Evolutionary conservation across 83 land plant species (phyloP).

Genomic region (Thuja plicata): DNA sequence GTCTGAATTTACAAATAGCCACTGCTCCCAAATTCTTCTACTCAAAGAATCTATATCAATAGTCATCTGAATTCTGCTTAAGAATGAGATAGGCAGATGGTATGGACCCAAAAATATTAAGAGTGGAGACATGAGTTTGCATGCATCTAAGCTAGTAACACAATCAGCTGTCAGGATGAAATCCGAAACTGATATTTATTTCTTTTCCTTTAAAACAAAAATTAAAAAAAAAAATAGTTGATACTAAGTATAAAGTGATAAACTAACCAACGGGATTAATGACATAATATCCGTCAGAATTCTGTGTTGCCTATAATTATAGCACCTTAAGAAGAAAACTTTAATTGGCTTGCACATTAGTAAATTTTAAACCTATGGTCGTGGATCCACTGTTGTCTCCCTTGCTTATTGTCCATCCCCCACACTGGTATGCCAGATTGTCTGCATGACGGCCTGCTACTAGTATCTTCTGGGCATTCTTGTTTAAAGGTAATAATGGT

Average conservation of each 20-base stretch:
- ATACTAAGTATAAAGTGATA: background rate
- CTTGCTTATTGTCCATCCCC: constrained; percentile 89
- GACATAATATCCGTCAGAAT: background rate
- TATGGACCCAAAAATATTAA: background rate
- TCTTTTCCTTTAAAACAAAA: too few relatives aligned
- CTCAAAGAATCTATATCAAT: background rate
- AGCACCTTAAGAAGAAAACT: background rate
- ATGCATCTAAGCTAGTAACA: background rate
- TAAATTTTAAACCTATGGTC: constrained; percentile 37
- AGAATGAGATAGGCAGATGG: too few relatives aligned
- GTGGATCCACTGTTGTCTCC: constrained; percentile 59
- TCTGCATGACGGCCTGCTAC: constrained; percentile 84
- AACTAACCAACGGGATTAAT: background rate
- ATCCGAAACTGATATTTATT: background rate
- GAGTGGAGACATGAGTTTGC: background rate
- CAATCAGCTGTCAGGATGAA: background rate
- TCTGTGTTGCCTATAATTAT: background rate
- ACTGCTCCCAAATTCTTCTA: background rate
- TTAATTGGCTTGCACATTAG: background rate
- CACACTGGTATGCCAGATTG: constrained; percentile 85
- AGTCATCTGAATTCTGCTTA: too few relatives aligned
- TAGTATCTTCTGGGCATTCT: constrained; percentile 60
- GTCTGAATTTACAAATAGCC: background rate
- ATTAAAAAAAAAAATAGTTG: background rate
- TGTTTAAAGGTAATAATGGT: constrained; percentile 71